Evolutionary conservation across 2,329 filamentous ascomycete genomes (phyloP).

Genomic region (Mollisiaceae sp.): DNA sequence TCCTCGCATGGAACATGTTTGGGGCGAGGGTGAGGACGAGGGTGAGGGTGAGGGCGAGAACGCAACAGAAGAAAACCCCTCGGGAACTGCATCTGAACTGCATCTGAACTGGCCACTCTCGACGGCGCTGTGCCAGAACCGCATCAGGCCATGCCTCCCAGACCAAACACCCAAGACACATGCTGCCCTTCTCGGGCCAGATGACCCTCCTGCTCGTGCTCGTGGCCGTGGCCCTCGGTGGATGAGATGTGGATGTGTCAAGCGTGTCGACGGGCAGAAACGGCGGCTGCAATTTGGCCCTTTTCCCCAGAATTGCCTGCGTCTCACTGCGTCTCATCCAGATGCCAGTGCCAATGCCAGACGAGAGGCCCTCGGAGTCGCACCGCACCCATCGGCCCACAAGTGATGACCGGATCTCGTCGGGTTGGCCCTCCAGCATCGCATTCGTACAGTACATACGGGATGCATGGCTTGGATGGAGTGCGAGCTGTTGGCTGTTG

Average conservation of each 20-base stretch:
- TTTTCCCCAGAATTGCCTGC: slow-evolving; percentile 3
- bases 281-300: not conserved
- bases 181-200: not conserved
- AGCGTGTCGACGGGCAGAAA: not conserved
- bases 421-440: no score
- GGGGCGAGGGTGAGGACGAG: no score
- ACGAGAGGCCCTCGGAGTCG: not conserved
- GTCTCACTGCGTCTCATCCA: slow-evolving; percentile 5
- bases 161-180: no score
- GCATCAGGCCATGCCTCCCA: not conserved
- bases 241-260: not conserved
- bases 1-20: no score
- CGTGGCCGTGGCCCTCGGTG: not conserved
- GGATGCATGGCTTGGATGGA: not conserved
- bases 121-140: no score
- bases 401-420: not conserved
- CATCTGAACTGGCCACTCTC: no score
- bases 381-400: not conserved
- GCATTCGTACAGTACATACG: no score
- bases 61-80: not conserved
- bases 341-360: no score
- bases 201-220: not conserved
- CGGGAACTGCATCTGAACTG: no score
- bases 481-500: no score
- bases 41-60: not conserved